Percentiles rank a stretch among this genome's conserved stretches.
These are phyloP conservation scores for Gracilariopsis chorda DNA, from an alignment of 23 red algal genomes.

Conservation along the genomic window DNA sequence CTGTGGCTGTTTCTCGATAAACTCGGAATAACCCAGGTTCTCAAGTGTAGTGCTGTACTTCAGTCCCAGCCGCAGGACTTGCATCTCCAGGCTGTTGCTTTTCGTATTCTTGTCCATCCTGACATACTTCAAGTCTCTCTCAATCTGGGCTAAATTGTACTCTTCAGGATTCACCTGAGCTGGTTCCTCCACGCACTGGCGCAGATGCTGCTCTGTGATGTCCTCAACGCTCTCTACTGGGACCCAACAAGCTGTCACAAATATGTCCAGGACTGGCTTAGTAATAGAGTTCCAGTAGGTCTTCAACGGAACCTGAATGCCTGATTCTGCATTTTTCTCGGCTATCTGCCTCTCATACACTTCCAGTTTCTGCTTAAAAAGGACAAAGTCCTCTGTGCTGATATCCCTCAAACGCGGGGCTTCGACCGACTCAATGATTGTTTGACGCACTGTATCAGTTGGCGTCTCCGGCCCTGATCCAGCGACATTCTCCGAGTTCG, in stretches of 20 bases:
- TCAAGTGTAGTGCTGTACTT: too few species aligned
- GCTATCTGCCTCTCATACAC: not conserved
- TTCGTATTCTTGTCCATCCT: not conserved
- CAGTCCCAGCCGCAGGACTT: too few species aligned
- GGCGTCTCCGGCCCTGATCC: too few species aligned
- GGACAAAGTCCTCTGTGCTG: not conserved
- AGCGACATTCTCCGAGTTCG: too few species aligned
- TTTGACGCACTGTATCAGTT: not conserved
- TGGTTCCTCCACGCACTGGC: not conserved
- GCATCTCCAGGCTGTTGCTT: too few species aligned
- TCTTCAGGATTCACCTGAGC: not conserved
- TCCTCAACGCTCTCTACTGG: not conserved
- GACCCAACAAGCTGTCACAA: not conserved
- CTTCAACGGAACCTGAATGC: not conserved
- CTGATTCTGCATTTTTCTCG: not conserved
- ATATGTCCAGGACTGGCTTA: not conserved
- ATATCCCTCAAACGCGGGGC: not conserved
- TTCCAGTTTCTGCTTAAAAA: not conserved
- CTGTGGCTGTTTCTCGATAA: too few species aligned
- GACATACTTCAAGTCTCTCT: not conserved
- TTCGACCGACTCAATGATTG: not conserved
- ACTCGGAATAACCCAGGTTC: too few species aligned
- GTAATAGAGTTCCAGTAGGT: not conserved
- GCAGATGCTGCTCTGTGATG: slow-evolving; percentile 5
- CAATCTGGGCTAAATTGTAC: not conserved